A percentile compares a stretch with the other conserved stretches of the same genome.
These are phyloP conservation scores for Candida pseudoviswanathii DNA, from an alignment of 1,139 yeast genomes.

Conservation along the genomic window DNA sequence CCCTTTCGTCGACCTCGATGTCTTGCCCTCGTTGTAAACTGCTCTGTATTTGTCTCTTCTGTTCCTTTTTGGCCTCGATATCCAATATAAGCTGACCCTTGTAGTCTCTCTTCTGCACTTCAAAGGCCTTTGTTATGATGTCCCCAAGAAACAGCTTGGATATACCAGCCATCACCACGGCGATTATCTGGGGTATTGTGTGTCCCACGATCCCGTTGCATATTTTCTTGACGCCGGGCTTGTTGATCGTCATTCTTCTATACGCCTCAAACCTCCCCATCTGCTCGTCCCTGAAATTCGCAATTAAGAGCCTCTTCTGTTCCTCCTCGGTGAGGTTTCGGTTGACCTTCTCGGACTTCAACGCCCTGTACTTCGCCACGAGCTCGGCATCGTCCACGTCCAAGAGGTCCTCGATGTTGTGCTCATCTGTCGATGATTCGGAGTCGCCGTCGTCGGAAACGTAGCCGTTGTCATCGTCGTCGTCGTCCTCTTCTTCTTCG, in stretches of 20 bases:
- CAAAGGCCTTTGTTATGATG: conserved; percentile 78
- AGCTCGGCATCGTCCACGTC: conserved; percentile 42
- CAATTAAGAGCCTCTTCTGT: conserved; percentile 63
- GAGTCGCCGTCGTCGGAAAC: conserved; percentile 10
- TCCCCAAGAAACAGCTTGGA: conserved; percentile 90
- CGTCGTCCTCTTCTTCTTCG: conserved; percentile 17
- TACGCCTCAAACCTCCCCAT: conserved; percentile 87
- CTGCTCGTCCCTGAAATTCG: conserved; percentile 78
- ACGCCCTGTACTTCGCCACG: conserved; percentile 31
- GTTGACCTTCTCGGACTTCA: conserved; percentile 27
- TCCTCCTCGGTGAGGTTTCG: conserved; percentile 45
- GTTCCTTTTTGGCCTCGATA: conserved; percentile 38
- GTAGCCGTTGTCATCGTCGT: conserved; percentile 12
- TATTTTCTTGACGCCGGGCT: conserved; percentile 76
- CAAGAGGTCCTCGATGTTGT: conserved; percentile 28
- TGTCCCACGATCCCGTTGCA: conserved; percentile 82
- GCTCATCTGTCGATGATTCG: conserved; percentile 13
- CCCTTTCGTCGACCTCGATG: conserved; percentile 30
- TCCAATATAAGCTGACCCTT: conserved; percentile 44
- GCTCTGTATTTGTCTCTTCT: conserved; percentile 30
- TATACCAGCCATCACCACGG: conserved; percentile 82
- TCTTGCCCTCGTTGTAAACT: conserved; percentile 34
- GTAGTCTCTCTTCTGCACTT: conserved; percentile 58
- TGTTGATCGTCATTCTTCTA: conserved; percentile 79
- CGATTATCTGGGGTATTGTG: conserved; percentile 79